These are phyloP conservation scores for Boletus hoseneyae DNA, from an alignment of 1,284 basidiomycete genomes.

Conservation along the genomic window DNA sequence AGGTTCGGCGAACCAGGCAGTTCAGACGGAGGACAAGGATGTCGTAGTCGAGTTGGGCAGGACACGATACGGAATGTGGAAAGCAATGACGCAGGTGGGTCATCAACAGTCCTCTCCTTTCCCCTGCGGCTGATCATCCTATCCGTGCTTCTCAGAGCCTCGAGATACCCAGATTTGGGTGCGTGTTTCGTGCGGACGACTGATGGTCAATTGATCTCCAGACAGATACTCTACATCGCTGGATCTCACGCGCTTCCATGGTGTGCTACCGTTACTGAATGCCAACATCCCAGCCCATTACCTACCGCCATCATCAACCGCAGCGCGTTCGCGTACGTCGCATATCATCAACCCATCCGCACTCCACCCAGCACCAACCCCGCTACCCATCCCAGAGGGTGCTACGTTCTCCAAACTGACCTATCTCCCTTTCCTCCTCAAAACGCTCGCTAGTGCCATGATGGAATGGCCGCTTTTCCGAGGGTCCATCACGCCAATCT, in stretches of 20 bases:
- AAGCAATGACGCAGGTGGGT: conserved; percentile 75
- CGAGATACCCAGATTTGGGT: conserved; percentile 81
- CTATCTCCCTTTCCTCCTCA: conserved; percentile 83
- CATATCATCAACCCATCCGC: conserved; percentile 49
- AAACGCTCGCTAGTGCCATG: conserved; percentile 80
- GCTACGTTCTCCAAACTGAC: conserved; percentile 67
- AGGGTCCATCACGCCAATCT: conserved; percentile 56
- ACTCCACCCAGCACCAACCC: conserved; percentile 41
- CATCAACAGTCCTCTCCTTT: neutral
- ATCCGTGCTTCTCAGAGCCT: conserved; percentile 49
- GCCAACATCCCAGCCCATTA: conserved; percentile 66
- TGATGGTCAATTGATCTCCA: conserved; percentile 2
- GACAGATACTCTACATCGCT: conserved; percentile 76
- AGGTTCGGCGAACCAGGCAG: neutral
- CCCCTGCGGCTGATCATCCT: conserved; percentile 1
- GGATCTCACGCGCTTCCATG: conserved; percentile 76
- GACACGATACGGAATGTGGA: conserved; percentile 83
- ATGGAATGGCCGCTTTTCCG: conserved; percentile 82
- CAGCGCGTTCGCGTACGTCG: conserved; percentile 37
- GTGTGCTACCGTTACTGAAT: conserved; percentile 70
- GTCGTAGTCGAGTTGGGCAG: conserved; percentile 70
- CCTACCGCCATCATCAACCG: conserved; percentile 29
- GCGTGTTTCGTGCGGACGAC: conserved; percentile 16
- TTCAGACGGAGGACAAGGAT: conserved; percentile 26
- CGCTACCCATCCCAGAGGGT: conserved; percentile 40